Evolutionary conservation across 2,329 filamentous ascomycete genomes (phyloP), one percentile per base, ranked within the genome.

Genomic region (Neopestalotiopsis sp.): DNA sequence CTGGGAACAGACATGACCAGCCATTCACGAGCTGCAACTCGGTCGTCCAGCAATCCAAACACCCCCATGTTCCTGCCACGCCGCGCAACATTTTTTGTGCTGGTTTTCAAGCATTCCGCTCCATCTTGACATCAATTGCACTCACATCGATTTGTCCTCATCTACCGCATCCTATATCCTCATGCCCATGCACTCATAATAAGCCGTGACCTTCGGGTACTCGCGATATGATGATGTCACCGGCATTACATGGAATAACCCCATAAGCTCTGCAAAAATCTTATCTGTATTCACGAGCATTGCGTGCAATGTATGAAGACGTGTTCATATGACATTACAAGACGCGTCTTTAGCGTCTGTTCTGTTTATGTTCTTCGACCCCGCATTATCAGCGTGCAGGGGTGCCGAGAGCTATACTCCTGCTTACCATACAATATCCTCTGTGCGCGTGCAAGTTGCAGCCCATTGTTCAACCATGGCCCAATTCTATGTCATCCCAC

Each of bases 1-100:
- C 42, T 61, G 61, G 24, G 61, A 68, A 28, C 45, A 32, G 38
- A 67, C 56, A 65, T 69, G 58, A 65, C 56, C 57, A 59, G 9
- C 9, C 24, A 3, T 34, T 59, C 30, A 12, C 9, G 57, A 30
- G 57, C 13, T 59, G 45, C 45, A 53, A 53, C 45, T 17, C 10
- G 45, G 7, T 20, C 7, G 20, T 2, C n/a, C 6, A 9, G 17
- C 45, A 53, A 28, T 6, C 14, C 14, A 17, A 20, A 38, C 10
- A 38, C 34, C 45, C 45, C 14, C 9, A 20, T 53, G 9, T 53
- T n/a, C n/a, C 45, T 20, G 45, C 45, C 45, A 20, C 45, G 4
- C n/a, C 17, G 20, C 45, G 13, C 45, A 53, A 38, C 9, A 5
- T n/a, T 20, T 20, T 53, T 53, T 53, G 17, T 53, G 45, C 45